These are phyloP conservation scores for Rhinocladiella mackenziei DNA, from an alignment of 2,329 filamentous ascomycete genomes.

Conservation along the genomic window DNA sequence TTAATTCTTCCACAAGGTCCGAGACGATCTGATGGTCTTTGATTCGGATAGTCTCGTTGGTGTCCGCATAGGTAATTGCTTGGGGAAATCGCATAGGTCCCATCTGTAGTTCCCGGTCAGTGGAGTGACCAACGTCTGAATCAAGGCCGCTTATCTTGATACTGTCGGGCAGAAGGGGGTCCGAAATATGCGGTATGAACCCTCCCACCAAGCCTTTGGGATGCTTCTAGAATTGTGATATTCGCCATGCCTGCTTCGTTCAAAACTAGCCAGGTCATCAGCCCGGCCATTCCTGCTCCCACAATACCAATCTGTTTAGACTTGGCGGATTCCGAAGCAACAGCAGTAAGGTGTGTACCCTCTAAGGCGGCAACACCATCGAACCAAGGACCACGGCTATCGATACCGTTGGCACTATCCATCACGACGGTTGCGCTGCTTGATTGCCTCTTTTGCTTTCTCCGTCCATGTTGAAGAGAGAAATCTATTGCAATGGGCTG, in stretches of 20 bases:
- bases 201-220: slow-evolving; percentile 41
- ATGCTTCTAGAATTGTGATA: slow-evolving; percentile 46
- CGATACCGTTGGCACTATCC: slow-evolving; percentile 35
- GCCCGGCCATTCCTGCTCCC: slow-evolving; percentile 77
- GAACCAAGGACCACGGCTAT: slow-evolving; percentile 41
- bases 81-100: slow-evolving; percentile 46
- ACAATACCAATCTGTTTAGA: slow-evolving; percentile 60
- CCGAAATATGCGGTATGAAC: slow-evolving; percentile 45
- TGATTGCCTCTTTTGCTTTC: slow-evolving; percentile 19
- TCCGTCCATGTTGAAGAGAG: slow-evolving; percentile 5
- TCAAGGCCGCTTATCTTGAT: too few species aligned
- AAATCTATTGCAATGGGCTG: slow-evolving; percentile 12
- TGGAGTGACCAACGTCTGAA: too few species aligned
- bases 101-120: too few species aligned
- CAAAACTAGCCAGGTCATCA: slow-evolving; percentile 48
- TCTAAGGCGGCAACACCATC: slow-evolving; percentile 39
- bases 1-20: slow-evolving; percentile 41
- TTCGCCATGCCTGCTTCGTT: slow-evolving; percentile 44
- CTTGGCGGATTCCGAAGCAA: slow-evolving; percentile 34
- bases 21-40: slow-evolving; percentile 45
- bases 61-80: slow-evolving; percentile 39
- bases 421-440: slow-evolving; percentile 12
- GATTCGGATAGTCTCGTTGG: slow-evolving; percentile 42
- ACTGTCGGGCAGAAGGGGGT: slow-evolving; percentile 37
- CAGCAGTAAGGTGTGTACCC: slow-evolving; percentile 30